Percentiles rank a stretch among this genome's conserved stretches.
These are phyloP conservation scores for Hanseniaspora pseudoguilliermondii DNA, from an alignment of 805 yeast species.

Conservation along the genomic window DNA sequence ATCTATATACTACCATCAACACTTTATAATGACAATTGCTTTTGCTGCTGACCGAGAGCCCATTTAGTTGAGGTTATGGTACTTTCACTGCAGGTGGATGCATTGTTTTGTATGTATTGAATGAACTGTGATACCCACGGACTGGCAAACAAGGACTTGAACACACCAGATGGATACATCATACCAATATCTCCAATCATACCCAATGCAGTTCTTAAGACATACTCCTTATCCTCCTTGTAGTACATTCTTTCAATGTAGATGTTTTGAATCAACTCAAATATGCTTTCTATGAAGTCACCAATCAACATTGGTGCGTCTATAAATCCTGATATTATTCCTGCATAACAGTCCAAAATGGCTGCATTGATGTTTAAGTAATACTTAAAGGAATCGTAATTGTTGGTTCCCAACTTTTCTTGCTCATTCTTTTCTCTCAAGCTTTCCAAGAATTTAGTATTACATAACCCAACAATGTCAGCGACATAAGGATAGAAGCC, in stretches of 20 bases:
- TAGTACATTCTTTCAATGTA: slow-evolving; percentile 8
- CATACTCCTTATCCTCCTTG: slow-evolving; percentile 19
- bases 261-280: slow-evolving; percentile 45
- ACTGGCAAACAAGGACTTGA: slow-evolving; percentile 51
- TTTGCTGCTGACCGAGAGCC: slow-evolving; percentile 67
- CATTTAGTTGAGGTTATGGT: slow-evolving; percentile 92
- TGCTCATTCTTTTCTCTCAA: slow-evolving; percentile 47
- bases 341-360: slow-evolving; percentile 90
- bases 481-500: slow-evolving; percentile 64
- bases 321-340: slow-evolving; percentile 81
- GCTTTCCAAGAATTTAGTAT: slow-evolving; percentile 2
- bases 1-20: background rate
- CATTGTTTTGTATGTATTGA: slow-evolving; percentile 46
- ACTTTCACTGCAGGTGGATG: slow-evolving; percentile 45
- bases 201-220: slow-evolving; percentile 77
- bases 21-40: slow-evolving; percentile 19
- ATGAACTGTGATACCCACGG: slow-evolving; percentile 73
- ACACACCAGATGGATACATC: slow-evolving; percentile 68
- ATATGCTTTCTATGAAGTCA: slow-evolving; percentile 56
- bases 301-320: slow-evolving; percentile 51
- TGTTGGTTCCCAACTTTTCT: slow-evolving; percentile 42
- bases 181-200: slow-evolving; percentile 85
- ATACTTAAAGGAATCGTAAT: slow-evolving; percentile 68
- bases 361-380: slow-evolving; percentile 63
- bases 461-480: slow-evolving; percentile 67